Base-by-base conservation (phyloP, 2,329 filamentous ascomycete genomes). In the Diaporthe humulicola region DNA sequence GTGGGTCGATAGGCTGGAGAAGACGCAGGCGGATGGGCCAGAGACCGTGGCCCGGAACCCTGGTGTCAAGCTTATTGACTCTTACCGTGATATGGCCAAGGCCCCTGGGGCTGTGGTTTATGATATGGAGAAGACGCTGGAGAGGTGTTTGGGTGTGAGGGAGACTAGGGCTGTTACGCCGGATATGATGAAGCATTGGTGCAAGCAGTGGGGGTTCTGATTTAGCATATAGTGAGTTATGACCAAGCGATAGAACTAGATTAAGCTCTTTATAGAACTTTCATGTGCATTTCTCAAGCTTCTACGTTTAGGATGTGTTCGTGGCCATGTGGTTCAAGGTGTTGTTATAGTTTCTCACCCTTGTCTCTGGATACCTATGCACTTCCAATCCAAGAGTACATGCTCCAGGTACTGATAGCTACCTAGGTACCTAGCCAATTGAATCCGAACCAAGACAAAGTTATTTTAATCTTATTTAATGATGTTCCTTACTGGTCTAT, bases 11-110 rank as follows among this genome's bases (percentile, higher is more conserved):
- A 78, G 80, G 15, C 80, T 89, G 19, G 84, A 86, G 73, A 74
- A 82, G 71, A 86, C 85, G 60, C 81, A 81, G 1, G 79, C 80
- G 12, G 80, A 80, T 5, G 81, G 80, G 19, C 78, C 81, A 2
- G 80, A 83, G 48, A 69, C 36, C 14, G 74, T 87, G 1, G 81
- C 82, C 1, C 79, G 79, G 45, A 88, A 88, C 76, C 87, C 87
- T 0, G 87, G 84, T 28, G 77, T 89, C 50, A 90, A 89, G 80
- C 80, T 90, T 52, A 77, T 89, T 1, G 86, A 87, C 45, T 86
- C 87, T 56, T 89, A 87, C 76, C 79, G 80, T 60, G 82, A 78
- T 9, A 79, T 84, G 78, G 48, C 74, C 17, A 40, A 40, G 54
- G 60, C 17, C 0, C 30, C 61, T 6, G 56, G 67, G 54, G 80